These are phyloP conservation scores for Knoxia roxburghii DNA, from an alignment of 257 asterid genomes.

Conservation along the genomic window DNA sequence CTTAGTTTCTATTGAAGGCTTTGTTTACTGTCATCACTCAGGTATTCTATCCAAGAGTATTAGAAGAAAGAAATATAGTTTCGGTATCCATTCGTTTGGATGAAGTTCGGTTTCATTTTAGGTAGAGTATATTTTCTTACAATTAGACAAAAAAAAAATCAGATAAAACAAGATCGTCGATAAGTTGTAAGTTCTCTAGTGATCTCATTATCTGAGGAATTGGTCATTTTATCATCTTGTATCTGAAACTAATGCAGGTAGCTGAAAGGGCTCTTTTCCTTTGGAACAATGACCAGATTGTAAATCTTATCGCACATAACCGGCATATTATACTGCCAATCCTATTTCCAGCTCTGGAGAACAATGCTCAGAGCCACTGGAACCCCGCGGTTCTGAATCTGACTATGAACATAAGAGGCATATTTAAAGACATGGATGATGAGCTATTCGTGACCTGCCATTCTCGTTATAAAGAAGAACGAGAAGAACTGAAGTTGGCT, in stretches of 20 bases:
- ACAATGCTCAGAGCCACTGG: constrained; percentile 67
- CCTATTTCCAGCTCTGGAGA: constrained; percentile 70
- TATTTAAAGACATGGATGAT: constrained; percentile 72
- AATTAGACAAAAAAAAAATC: not conserved
- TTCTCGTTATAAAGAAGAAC: constrained; percentile 48
- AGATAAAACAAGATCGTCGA: not conserved
- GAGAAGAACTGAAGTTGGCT: constrained; percentile 27
- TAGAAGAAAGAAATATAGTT: not conserved
- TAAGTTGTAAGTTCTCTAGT: not conserved
- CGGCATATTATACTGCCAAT: constrained; percentile 70
- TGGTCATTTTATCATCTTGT: not conserved
- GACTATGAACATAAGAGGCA: constrained; percentile 58
- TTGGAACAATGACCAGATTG: constrained; percentile 71
- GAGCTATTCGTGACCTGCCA: constrained; percentile 50
- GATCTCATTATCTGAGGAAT: not conserved
- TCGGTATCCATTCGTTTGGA: not conserved
- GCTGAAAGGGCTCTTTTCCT: constrained; percentile 87
- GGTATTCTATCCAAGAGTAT: not conserved
- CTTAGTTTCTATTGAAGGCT: not conserved
- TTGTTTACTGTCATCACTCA: not conserved
- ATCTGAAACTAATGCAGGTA: constrained; percentile 40
- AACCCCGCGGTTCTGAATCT: constrained; percentile 65
- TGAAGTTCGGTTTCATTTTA: too few relatives aligned
- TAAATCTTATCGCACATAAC: constrained; percentile 62
- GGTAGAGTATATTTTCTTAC: not conserved